Percentiles rank a stretch among this genome's conserved stretches.
Conservation (phyloP, 2,329 filamentous ascomycete species). For the Fusarium hainanense region DNA sequence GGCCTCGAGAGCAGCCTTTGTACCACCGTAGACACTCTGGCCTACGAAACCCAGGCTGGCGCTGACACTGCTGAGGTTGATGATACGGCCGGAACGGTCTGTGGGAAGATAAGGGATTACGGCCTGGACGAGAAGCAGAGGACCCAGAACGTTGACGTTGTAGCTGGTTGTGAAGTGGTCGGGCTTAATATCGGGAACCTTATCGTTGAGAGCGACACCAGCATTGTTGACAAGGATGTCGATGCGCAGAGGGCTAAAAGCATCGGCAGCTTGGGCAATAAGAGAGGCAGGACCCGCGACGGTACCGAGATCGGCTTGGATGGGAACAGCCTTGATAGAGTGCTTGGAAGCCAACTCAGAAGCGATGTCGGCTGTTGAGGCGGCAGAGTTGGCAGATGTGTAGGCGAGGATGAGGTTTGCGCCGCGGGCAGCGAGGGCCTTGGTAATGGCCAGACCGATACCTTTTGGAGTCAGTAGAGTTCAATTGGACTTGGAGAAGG, state of each 20-base stretch:
- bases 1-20: conserved; percentile 65
- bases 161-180: conserved; percentile 77
- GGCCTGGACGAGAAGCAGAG: conserved; percentile 80
- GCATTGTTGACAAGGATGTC: conserved; percentile 88
- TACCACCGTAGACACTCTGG: conserved; percentile 64
- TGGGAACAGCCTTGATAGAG: conserved; percentile 67
- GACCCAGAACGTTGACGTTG: conserved; percentile 82
- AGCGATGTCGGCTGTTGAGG: conserved; percentile 37
- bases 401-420: conserved; percentile 45
- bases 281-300: conserved; percentile 40
- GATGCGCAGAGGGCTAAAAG: conserved; percentile 42
- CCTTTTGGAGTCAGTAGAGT: conserved; percentile 27
- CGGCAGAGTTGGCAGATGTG: conserved; percentile 36
- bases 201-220: conserved; percentile 72
- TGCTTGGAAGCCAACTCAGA: conserved; percentile 55
- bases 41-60: conserved; percentile 60
- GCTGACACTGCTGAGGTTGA: conserved; percentile 64
- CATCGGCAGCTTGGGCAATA: conserved; percentile 40
- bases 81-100: conserved; percentile 71
- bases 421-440: conserved; percentile 43
- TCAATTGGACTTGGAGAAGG: neutral
- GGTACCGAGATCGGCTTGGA: conserved; percentile 67
- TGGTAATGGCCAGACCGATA: conserved; percentile 42
- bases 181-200: conserved; percentile 67
- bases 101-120: conserved; percentile 74